A percentile compares a stretch with the other conserved stretches of the same genome.
Conservation (phyloP, 306 rosid species). For the Castanopsis chinensis region DNA sequence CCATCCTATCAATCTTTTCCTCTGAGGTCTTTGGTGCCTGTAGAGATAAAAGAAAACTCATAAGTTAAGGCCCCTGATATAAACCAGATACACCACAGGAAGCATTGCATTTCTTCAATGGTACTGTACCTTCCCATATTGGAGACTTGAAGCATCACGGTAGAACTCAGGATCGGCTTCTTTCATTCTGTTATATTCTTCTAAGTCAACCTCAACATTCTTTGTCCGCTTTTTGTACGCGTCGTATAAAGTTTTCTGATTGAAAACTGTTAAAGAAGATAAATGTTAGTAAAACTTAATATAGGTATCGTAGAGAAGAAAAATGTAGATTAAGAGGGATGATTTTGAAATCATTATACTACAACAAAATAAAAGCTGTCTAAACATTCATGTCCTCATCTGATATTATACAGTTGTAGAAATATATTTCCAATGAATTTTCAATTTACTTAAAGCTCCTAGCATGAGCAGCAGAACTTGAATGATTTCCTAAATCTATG, state of each 20-base stretch:
- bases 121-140: conserved; percentile 77
- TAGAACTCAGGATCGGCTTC: conserved; percentile 98
- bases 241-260: conserved; percentile 81
- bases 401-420: background rate
- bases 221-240: conserved; percentile 89
- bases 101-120: conserved; percentile 7
- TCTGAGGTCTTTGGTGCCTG: conserved; percentile 80
- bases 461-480: background rate
- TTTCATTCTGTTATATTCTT: conserved; percentile 88
- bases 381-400: background rate
- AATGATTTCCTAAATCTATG: background rate
- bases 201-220: conserved; percentile 67
- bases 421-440: background rate
- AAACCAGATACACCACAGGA: background rate
- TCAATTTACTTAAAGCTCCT: background rate
- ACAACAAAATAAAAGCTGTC: background rate
- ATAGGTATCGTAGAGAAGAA: background rate
- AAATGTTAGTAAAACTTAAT: conserved; percentile 5
- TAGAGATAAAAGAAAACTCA: conserved; percentile 16
- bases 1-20: conserved; percentile 91
- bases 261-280: conserved; percentile 60
- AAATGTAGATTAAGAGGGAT: background rate
- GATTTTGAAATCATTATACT: background rate
- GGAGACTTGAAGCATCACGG: conserved; percentile 98
- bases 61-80: background rate